Evolutionary conservation across 495 filamentous ascomycete species (phyloP).

Genomic region (Penicillium paxilli): DNA sequence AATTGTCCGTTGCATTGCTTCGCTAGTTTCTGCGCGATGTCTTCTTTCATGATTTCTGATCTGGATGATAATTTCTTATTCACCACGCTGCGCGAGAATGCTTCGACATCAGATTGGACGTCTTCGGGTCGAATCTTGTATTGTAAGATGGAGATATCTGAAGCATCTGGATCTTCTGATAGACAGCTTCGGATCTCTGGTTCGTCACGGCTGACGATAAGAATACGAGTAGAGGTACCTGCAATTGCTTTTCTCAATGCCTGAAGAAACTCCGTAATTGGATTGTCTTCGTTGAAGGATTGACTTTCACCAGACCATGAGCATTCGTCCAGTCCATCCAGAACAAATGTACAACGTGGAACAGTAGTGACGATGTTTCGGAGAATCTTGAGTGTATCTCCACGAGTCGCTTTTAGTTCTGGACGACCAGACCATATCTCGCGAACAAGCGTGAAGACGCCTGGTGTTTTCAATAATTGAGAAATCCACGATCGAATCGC

Average conservation of each 20-base stretch:
- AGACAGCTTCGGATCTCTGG: slow-evolving; percentile 5
- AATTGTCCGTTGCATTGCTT: slow-evolving; percentile 7
- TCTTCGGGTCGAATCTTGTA: slow-evolving; percentile 6
- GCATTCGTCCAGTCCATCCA: slow-evolving; percentile 8
- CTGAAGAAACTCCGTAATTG: not conserved
- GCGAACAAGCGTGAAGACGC: not conserved
- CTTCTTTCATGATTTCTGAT: not conserved
- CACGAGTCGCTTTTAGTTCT: not conserved
- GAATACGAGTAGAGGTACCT: not conserved
- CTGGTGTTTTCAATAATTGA: not conserved
- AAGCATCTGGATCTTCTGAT: not conserved
- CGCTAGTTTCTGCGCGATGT: slow-evolving; percentile 1
- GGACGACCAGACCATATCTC: not conserved
- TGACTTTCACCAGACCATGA: not conserved
- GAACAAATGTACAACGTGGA: slow-evolving; percentile 1
- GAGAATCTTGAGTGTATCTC: not conserved
- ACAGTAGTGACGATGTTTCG: not conserved
- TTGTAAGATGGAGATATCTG: not conserved
- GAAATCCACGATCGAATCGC: slow-evolving; percentile 4
- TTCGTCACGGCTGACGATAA: slow-evolving; percentile 8
- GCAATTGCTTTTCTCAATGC: not conserved
- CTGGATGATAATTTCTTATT: slow-evolving; percentile 2
- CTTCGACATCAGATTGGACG: slow-evolving; percentile 3
- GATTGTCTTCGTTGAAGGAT: not conserved
- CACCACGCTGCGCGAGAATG: not conserved